Evolutionary conservation across 2,329 filamentous ascomycete species (phyloP).

Genomic region (Xylaria sp.): DNA sequence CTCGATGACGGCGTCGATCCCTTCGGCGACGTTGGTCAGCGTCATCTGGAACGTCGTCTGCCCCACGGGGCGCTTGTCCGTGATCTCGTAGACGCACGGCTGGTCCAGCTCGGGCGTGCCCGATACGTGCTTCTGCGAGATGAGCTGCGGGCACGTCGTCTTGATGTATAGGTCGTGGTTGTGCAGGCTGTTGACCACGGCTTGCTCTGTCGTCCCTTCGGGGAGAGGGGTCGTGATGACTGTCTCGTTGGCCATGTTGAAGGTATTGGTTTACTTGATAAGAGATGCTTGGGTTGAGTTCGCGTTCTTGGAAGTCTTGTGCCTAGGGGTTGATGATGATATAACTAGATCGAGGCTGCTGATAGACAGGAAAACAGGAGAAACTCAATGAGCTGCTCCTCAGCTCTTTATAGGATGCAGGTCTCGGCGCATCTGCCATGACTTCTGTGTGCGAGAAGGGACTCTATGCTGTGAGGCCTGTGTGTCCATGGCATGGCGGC

Average conservation of each 20-base stretch:
- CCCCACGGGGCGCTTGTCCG: conserved; percentile 56
- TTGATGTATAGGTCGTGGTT: conserved; percentile 59
- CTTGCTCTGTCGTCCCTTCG: conserved; percentile 38
- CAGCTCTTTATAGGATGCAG: neutral
- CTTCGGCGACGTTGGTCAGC: conserved; percentile 44
- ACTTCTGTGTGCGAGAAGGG: too few species aligned
- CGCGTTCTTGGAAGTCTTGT: neutral
- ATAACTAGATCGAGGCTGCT: neutral
- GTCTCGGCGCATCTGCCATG: neutral
- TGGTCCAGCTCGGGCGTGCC: conserved; percentile 22
- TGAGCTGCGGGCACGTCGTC: conserved; percentile 44
- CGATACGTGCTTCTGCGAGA: conserved; percentile 39
- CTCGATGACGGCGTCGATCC: conserved; percentile 45
- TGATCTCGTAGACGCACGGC: conserved; percentile 45
- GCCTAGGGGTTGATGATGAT: neutral
- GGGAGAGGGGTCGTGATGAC: conserved; percentile 55
- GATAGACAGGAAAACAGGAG: neutral
- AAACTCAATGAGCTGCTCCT: neutral
- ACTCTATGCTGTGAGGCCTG: neutral
- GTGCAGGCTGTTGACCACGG: conserved; percentile 50
- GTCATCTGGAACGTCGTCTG: conserved; percentile 45
- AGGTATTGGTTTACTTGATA: neutral
- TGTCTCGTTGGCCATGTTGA: conserved; percentile 48
- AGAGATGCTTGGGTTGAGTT: too few species aligned
- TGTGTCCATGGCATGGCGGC: neutral